These are phyloP conservation scores for Ustilago nuda DNA, from an alignment of 1,284 basidiomycete species.

Conservation along the genomic window DNA sequence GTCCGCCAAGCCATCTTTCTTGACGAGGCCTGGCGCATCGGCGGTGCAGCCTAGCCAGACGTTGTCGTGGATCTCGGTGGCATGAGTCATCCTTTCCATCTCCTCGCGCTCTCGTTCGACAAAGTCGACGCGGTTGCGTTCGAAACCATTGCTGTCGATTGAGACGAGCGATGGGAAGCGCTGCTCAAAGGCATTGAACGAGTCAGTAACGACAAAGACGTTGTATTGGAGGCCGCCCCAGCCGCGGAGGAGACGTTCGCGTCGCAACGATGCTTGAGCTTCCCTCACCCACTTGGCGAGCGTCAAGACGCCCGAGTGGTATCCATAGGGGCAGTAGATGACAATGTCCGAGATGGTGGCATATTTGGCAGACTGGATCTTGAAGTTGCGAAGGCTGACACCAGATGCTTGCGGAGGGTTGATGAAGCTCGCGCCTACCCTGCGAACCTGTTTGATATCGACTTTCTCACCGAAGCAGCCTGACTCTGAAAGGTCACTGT, in stretches of 20 bases:
- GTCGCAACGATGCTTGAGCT: constrained; percentile 59
- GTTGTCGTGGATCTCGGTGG: constrained; percentile 79
- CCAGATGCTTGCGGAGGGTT: constrained; percentile 52
- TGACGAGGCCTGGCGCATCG: constrained; percentile 48
- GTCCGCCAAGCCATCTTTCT: constrained; percentile 11
- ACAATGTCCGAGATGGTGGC: constrained; percentile 89
- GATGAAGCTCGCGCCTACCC: constrained; percentile 44
- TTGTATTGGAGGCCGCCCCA: constrained; percentile 79
- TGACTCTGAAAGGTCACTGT: constrained; percentile 23
- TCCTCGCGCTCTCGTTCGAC: constrained; percentile 81
- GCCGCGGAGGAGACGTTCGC: constrained; percentile 73
- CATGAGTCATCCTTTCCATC: constrained; percentile 86
- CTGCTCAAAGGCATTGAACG: constrained; percentile 73
- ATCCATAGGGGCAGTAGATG: constrained; percentile 75
- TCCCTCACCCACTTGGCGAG: constrained; percentile 60
- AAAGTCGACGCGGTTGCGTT: constrained; percentile 71
- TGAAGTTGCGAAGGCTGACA: constrained; percentile 65
- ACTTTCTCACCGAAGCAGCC: constrained; percentile 23
- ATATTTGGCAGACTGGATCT: constrained; percentile 76
- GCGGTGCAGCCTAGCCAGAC: constrained; percentile 71
- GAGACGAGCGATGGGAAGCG: constrained; percentile 73
- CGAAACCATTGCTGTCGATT: constrained; percentile 71
- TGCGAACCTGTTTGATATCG: constrained; percentile 20
- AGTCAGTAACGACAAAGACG: constrained; percentile 82
- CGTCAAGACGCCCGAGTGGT: constrained; percentile 53